Base-by-base conservation (phyloP, 495 filamentous ascomycete genomes). In the Immersiella caudata region DNA sequence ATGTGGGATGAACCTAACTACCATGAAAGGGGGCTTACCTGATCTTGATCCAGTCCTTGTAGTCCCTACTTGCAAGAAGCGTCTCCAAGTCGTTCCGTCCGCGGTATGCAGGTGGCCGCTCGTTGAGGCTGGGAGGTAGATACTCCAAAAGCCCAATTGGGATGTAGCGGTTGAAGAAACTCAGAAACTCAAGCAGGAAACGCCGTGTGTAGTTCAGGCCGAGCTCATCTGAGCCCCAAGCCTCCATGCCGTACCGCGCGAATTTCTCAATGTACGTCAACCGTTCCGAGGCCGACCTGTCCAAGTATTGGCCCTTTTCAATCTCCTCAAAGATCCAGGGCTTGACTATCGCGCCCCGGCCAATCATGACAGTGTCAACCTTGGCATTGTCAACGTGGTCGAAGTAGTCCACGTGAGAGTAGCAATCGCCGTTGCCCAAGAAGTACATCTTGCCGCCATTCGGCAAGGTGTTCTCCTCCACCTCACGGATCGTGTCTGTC, bases 281-380 rank as follows among this genome's bases (percentile, higher is more conserved):
- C 36, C 95, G 90, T 85, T 99, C 95, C 0, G 88, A 83, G 9
- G 93, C 90, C 18, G 91, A 90, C 74, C 98, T 99, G 81, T 99
- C 95, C 20, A 99, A 84, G 70, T 98, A 97, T 77, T 98, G 96
- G 0, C 91, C 90, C 36, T 86, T 84, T 67, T 90, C 87, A 67
- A 99, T 98, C 77, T 99, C 95, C 75, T 98, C 95, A 74, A 97
- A 99, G 60, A 99, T 79, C 95, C 95, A 99, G 1, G 96, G 93
- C 79, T 98, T 99, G 78, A 97, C 90, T 66, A 98, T 81, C 6
- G 94, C 94, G 54, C 94, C 94, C 62, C 94, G 89, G 16, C 87
- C 94, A 61, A 97, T 85, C 94, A 98, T 98, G 68, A 96, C 91
- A 11, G 85, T 86, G 79, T 97, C 93, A 20, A 97, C 93, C 24